phyloP scores from a whole-genome alignment of 75 land plant genomes.

The Sequoiadendron giganteum region DNA sequence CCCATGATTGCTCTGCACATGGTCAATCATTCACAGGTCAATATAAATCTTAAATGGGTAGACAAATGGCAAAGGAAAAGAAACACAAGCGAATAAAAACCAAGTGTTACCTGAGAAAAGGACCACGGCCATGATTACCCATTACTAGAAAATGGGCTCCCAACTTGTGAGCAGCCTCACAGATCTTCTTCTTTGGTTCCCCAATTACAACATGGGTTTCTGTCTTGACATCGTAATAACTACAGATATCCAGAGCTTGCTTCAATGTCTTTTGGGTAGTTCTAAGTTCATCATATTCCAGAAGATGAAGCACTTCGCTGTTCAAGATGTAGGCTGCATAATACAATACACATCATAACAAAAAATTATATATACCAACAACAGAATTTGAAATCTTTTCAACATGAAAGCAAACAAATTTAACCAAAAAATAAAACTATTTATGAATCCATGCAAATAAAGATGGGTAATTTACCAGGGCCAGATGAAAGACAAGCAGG shows the following conservation, averaged over 20 bases:
- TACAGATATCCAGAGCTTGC: not conserved
- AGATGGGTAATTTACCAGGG: not conserved
- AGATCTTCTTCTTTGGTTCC: not conserved
- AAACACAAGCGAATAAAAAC: not conserved
- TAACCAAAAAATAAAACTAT: too few species aligned
- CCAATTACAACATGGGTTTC: not conserved
- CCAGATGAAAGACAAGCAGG: not conserved
- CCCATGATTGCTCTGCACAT: conserved; percentile 4
- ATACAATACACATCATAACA: too few species aligned
- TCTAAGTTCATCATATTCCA: not conserved
- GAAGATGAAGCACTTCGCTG: not conserved
- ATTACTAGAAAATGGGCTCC: conserved; percentile 11
- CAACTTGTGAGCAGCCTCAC: conserved; percentile 12
- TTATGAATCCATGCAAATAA: too few species aligned
- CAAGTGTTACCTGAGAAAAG: not conserved
- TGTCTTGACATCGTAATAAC: not conserved
- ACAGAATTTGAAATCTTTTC: too few species aligned
- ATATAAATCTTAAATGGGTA: not conserved
- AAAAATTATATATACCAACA: too few species aligned
- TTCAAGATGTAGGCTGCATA: not conserved
- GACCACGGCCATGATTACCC: conserved; percentile 12
- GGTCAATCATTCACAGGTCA: not conserved
- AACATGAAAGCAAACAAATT: too few species aligned
- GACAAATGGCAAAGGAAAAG: not conserved
- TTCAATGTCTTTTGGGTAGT: not conserved